Evolutionary conservation across 108 stramenopile genomes (phyloP).

Genomic region (Cyclostephanos invisitatus): DNA sequence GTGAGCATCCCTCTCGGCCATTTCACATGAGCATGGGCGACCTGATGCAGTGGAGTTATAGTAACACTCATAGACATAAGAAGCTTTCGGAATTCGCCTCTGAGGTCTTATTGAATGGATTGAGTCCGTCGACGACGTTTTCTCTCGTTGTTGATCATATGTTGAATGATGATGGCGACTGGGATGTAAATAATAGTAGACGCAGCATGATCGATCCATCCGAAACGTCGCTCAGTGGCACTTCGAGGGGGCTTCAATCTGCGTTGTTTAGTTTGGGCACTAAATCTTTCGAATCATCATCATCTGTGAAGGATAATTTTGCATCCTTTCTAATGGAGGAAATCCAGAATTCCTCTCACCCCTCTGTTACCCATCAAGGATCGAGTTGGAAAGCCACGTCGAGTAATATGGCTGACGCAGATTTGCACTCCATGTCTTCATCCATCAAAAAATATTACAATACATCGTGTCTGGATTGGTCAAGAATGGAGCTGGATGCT

Average conservation of each 20-base stretch:
- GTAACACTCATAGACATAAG: conserved; percentile 8
- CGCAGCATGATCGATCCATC: background rate
- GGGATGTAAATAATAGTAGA: conserved; percentile 1
- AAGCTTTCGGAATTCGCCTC: conserved; percentile 18
- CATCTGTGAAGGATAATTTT: background rate
- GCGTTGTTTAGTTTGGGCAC: conserved; percentile 7
- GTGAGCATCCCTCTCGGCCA: conserved; percentile 27
- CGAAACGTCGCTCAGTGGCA: conserved; percentile 11
- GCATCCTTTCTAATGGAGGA: conserved; percentile 32
- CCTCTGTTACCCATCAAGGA: background rate
- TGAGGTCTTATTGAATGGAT: conserved; percentile 12
- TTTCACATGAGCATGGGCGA: conserved; percentile 33
- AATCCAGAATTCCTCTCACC: background rate
- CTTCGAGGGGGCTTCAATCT: conserved; percentile 26
- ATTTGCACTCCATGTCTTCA: conserved; percentile 2
- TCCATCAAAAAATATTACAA: background rate
- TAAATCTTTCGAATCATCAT: conserved; percentile 1
- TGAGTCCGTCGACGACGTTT: conserved; percentile 16
- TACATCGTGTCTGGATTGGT: conserved; percentile 3
- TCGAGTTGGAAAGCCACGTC: background rate
- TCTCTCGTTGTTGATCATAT: conserved; percentile 9
- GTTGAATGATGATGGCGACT: background rate
- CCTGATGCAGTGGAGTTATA: conserved; percentile 17
- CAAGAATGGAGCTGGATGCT: conserved; percentile 5
- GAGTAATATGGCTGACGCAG: background rate